Evolutionary conservation across 1,139 yeast species (phyloP), one percentile per base, ranked within the genome.

Genomic region (Groenewaldozyma auringiensis): DNA sequence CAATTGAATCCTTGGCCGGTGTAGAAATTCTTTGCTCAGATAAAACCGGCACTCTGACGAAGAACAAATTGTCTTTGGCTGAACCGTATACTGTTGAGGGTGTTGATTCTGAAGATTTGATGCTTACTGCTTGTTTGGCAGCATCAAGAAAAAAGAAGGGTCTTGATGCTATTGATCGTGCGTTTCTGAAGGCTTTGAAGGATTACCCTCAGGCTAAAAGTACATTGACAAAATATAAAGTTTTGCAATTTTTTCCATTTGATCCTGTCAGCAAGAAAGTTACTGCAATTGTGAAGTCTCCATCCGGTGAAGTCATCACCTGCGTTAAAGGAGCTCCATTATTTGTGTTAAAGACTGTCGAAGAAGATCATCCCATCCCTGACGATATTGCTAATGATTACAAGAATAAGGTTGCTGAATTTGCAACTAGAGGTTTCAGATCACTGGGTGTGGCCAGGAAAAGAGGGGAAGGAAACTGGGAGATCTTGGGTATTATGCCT

Each of bases 81-180:
- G 97, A 89, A 73, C 98, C 98, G 66, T 92, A 88, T 86, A 88
- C 96, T 68, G 97, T 94, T 64, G 95, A 86, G 67, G 98, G 98
- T 78, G 97, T 92, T 62, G 95, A 89, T 69, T 82, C 95, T 54
- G 96, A 89, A 64, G 96, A 88, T 68, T 79, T 88, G 69, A 88
- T 88, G 96, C 79, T 88, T 74, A 88, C 96, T 68, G 96, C 96
- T 66, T 86, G 95, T 79, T 78, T 88, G 68, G 96, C 97, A 71
- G 96, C 96, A 66, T 85, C 96, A 56, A 84, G 97, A 80, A 88
- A 88, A 88, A 85, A 81, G 86, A 88, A 89, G 81, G 96, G 96
- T 81, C 79, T 88, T 68, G 96, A 88, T 73, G 96, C 96, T 64
- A 88, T 88, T 67, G 97, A 88, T 74, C 86, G 83, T 77, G 95